Percentiles rank a stretch among this genome's conserved stretches.
Conservation (phyloP, 2,329 filamentous ascomycete species). For the Fusarium verrucosum region DNA sequence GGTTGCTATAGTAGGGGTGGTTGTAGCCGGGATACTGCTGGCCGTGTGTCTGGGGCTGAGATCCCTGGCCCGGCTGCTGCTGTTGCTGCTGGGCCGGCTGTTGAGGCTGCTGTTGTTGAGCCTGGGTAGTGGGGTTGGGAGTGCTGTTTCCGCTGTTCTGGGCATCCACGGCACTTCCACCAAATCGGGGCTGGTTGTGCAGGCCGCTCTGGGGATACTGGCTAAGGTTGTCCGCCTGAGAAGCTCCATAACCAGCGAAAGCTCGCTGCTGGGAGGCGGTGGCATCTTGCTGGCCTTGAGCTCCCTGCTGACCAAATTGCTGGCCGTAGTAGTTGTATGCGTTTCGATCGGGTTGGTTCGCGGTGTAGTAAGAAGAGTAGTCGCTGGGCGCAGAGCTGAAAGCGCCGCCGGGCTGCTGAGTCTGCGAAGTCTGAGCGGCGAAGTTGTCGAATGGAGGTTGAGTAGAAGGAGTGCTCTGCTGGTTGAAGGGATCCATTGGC, state of each 20-base stretch:
- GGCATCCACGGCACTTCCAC: constrained; percentile 67
- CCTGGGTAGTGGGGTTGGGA: constrained; percentile 77
- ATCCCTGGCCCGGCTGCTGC: constrained; percentile 54
- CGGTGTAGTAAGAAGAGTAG: constrained; percentile 86
- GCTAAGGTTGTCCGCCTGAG: constrained; percentile 70
- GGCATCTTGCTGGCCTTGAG: constrained; percentile 77
- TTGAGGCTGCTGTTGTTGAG: constrained; percentile 58
- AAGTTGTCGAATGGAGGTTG: constrained; percentile 70
- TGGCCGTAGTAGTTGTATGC: constrained; percentile 83
- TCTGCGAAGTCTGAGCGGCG: constrained; percentile 67
- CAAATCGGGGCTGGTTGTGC: constrained; percentile 67
- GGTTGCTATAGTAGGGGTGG: constrained; percentile 69
- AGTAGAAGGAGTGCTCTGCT: constrained; percentile 67
- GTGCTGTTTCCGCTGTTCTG: constrained; percentile 92
- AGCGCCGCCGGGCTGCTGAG: constrained; percentile 68
- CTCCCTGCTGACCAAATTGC: constrained; percentile 65
- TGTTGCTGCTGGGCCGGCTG: constrained; percentile 57
- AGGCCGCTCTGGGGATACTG: constrained; percentile 78
- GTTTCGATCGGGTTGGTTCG: constrained; percentile 75
- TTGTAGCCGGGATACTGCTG: constrained; percentile 63
- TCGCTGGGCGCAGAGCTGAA: constrained; percentile 81
- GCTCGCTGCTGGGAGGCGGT: constrained; percentile 75
- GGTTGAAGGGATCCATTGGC: constrained; percentile 85
- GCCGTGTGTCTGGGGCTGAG: constrained; percentile 57
- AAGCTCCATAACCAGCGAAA: constrained; percentile 77